Base-by-base conservation (phyloP, 208 protist genomes). In the Leishmania braziliensis region DNA sequence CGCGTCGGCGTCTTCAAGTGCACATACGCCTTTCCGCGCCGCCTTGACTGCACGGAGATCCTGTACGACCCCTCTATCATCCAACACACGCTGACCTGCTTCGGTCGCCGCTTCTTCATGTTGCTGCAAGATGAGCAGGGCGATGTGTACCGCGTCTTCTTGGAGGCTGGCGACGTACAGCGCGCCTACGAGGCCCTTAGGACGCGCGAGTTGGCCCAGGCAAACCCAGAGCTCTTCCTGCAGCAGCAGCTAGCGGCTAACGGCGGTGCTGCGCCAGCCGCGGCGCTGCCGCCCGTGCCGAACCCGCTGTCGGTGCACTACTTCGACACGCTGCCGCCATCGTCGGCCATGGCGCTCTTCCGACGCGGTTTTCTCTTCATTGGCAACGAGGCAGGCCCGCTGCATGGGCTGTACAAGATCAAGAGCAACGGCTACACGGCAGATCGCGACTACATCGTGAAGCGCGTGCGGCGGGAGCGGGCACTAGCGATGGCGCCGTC, bases 321-420 rank as follows among this genome's bases (percentile, higher is more conserved):
- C 90, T 99, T 99, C 84, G 99, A 99, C 78, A 99, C 99, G 1
- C 88, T 99, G 10, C 95, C 99, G 18, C 82, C 96, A 1, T 89
- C 98, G 5, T 95, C 82, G 26, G 79, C 88, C 14, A 87, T 99
- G 72, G 92, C 82, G 65, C 90, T 99, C 16, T 93, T 99, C 36
- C 93, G 94, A 65, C 92, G 81, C 26, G 99, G 99, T 4, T 99
- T 98, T 86, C 84, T 99, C 1, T 99, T 99, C 81, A 84, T 94
- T 10, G 99, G 98, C 20, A 87, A 93, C 56, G 99, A 99, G 88
- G 97, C 96, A 63, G 96, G 92, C n/a, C 81, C 89, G 33, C 89
- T 99, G 82, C 99, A 99, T 88, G 88, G 84, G 39, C 65, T 98
- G 23, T 98, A 98, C 88, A 96, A 98, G 85, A 98, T 99, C 76